Evolutionary conservation across 2,329 filamentous ascomycete genomes (phyloP), one percentile per base, ranked within the genome.

Genomic region (Neoscytalidium dimidiatum): DNA sequence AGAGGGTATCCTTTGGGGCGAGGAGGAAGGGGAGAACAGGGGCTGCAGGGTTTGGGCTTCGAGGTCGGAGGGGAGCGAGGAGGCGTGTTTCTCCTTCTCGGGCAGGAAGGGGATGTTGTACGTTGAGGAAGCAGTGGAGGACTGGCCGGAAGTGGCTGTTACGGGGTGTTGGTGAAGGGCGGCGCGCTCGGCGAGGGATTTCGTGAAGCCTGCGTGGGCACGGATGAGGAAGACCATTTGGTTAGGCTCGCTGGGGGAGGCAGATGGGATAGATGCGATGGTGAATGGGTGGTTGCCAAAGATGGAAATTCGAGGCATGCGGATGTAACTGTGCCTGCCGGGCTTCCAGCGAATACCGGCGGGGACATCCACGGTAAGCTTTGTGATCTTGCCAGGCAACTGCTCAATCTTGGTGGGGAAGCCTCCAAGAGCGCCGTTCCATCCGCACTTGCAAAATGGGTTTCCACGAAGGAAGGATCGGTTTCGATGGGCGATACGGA

Each of bases 241-340:
- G 61, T 67, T 64, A 11, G 52, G 52, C 21, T 38, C 31, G 19
- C 23, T 33, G 4, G 31, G 7, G n/a, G 43, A 21, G 6, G 43
- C 6, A 3, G 52, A 35, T 7, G 68, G 67, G 28, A 68, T 65
- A 26, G 66, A 71, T 1, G 70, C 68, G 31, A 76, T 74, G 4
- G 71, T 73, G 60, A 75, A 75, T 2, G 74, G 74, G 63, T 75
- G 71, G 58, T 72, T 73, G 23, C 69, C 71, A 1, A 73, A 35
- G 13, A 48, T 7, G 7, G 53, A 62, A n/a, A 75, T 51, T 13
- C 57, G 38, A 9, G 71, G 71, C 19, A 76, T 69, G 21, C 73
- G 70, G n/a, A 76, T 51, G 63, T 69, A 70, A 84, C 88, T 86
- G 87, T 90, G 72, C 84, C 90, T 82, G 85, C 88, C 75, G 84